A percentile compares a stretch with the other conserved stretches of the same genome.
Evolutionary conservation across 352 stramenopile genomes (phyloP).

Genomic region (Phytophthora cryptogea): DNA sequence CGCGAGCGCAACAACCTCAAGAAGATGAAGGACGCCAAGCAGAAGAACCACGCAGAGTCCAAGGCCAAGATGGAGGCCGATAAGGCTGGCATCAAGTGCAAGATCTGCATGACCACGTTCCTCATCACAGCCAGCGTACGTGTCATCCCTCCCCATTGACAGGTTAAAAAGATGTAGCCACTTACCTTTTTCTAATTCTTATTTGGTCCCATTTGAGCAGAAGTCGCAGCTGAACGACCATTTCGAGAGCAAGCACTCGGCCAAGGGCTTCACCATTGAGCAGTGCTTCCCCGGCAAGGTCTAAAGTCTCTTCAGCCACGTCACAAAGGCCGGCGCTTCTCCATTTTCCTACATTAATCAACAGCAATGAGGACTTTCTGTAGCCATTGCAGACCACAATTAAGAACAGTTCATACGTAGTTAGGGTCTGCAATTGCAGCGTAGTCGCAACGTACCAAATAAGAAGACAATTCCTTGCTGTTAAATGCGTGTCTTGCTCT

Average conservation of each 20-base stretch:
- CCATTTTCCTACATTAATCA: constrained; percentile 2
- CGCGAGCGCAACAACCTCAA: constrained; percentile 87
- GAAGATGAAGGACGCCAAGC: constrained; percentile 85
- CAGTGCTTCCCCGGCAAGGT: constrained; percentile 65
- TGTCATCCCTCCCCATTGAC: not conserved
- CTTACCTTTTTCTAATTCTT: not conserved
- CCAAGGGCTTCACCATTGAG: constrained; percentile 76
- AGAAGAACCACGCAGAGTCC: constrained; percentile 77
- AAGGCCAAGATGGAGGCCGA: constrained; percentile 86
- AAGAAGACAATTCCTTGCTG: not conserved
- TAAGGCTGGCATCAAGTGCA: constrained; percentile 81
- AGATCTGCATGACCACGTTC: constrained; percentile 89
- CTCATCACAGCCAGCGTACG: constrained; percentile 84
- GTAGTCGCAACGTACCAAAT: too few relatives aligned
- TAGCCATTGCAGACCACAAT: not conserved
- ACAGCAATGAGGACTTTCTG: not conserved
- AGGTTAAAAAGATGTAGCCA: not conserved
- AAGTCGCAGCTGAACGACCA: constrained; percentile 76
- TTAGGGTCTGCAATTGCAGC: too few relatives aligned
- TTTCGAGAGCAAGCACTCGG: constrained; percentile 79
- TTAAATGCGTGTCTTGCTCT: too few relatives aligned
- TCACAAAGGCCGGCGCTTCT: not conserved
- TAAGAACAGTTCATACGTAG: not conserved
- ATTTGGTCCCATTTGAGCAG: constrained; percentile 34
- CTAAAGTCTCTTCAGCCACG: constrained; percentile 6